Conservation (phyloP, 2,329 filamentous ascomycete species). For the Pleurostoma richardsiae region DNA sequence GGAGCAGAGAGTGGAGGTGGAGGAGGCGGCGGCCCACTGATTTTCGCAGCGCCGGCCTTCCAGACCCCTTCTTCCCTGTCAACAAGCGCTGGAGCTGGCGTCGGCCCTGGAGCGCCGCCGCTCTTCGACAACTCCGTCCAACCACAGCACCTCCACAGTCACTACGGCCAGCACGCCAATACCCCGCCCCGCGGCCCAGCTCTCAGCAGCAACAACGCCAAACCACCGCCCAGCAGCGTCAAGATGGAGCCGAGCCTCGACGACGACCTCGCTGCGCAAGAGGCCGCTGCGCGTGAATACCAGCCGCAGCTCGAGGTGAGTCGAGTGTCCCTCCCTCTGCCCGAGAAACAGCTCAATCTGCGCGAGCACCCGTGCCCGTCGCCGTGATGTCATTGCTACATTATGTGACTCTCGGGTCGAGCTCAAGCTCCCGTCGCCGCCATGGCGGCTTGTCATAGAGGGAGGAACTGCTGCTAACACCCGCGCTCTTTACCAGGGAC, state of each 20-base stretch:
- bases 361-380: too few relatives aligned
- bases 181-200: background rate
- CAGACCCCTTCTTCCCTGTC: background rate
- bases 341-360: conserved; percentile 2
- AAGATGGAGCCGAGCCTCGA: conserved; percentile 31
- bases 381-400: too few relatives aligned
- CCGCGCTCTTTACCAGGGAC: conserved; percentile 56
- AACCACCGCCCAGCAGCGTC: conserved; percentile 9
- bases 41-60: conserved; percentile 6
- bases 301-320: conserved; percentile 50
- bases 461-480: conserved; percentile 8
- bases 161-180: background rate
- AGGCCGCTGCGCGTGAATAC: conserved; percentile 55
- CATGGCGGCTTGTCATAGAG: too few relatives aligned
- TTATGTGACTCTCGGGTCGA: too few relatives aligned
- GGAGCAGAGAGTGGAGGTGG: background rate
- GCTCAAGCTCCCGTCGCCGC: too few relatives aligned
- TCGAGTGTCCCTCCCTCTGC: background rate
- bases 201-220: background rate
- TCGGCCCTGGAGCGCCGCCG: background rate
- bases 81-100: conserved; percentile 4
- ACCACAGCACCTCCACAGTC: conserved; percentile 6
- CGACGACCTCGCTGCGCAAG: conserved; percentile 51
- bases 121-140: conserved; percentile 14
- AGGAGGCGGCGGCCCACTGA: background rate